phyloP scores from a whole-genome alignment of 768 basidiomycete genomes.

The Lyophyllum shimeji region DNA sequence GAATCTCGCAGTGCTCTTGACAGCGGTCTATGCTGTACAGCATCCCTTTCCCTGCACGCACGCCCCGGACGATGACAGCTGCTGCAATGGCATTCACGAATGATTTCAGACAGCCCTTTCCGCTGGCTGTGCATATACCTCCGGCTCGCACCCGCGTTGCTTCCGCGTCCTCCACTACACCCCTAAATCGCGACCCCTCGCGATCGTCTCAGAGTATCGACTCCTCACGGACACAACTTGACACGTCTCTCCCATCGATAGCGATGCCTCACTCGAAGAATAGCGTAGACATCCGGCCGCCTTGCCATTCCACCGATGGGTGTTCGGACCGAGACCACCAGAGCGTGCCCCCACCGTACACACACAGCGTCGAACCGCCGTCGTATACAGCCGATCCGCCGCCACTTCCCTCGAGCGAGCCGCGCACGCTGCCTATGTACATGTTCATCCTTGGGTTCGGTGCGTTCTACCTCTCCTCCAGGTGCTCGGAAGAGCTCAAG shows the following conservation, averaged over 20 bases:
- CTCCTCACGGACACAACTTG: background rate
- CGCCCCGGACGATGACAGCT: background rate
- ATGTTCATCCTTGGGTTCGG: conserved; percentile 16
- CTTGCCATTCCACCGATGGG: background rate
- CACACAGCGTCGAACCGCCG: background rate
- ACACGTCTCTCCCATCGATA: background rate
- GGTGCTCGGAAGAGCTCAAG: background rate
- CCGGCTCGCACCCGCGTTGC: background rate
- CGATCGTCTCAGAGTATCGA: background rate
- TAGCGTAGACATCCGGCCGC: background rate
- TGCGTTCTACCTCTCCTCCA: background rate
- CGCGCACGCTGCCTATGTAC: conserved; percentile 10
- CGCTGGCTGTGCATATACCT: background rate
- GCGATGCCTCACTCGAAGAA: background rate
- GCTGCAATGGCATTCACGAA: background rate
- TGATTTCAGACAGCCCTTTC: background rate
- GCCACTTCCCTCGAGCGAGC: background rate
- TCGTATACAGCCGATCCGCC: background rate
- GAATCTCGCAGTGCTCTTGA: too few species aligned
- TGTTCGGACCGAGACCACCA: background rate
- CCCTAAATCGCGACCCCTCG: background rate
- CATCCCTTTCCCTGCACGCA: background rate
- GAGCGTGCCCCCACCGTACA: background rate
- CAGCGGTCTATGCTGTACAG: background rate
- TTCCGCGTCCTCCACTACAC: background rate